Evolutionary conservation across 768 basidiomycete species (phyloP), one percentile per base, ranked within the genome.

Genomic region (Agaricus sinodeliciosus): DNA sequence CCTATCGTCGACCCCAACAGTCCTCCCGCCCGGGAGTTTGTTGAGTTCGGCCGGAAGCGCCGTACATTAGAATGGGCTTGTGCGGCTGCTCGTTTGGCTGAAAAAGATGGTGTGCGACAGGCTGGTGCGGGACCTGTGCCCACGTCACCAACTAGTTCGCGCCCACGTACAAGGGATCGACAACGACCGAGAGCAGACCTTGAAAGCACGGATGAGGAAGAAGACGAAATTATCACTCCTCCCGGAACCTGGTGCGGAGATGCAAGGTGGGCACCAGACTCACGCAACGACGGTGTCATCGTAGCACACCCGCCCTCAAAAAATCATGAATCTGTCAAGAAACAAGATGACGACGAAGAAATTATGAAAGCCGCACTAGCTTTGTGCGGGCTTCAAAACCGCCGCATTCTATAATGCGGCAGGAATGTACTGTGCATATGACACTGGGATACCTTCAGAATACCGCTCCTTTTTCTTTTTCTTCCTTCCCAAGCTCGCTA

Each of bases 31-130:
- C 67, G 70, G 51, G 76, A 76, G 41, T 75, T 71, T 48, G 69
- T 78, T 57, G 74, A 75, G 22, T 75, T 77, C 48, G 74, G 72
- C 18, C 70, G 73, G 37, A 69, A 72, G 31, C 74, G 73, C 27
- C 66, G 70, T 40, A 84, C 85, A 11, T 69, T 89, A 51, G 87
- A 88, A 60, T 87, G 84, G 84, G 85, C 85, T 0, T 88, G 85
- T 65, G 84, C 84, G 2, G 80, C 79, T 19, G 79, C 78, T 3
- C 65, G 79, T 37, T 55, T 79, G 8, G 72, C 72, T 4, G 78
- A 75, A 34, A 80, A 75, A 58, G 70, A 71, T 41, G 67, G 63
- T 28, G 49, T 58, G 34, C 54, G 35, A 12, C 43, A 48, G 27
- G 45, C 50, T 22, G 45, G 44, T 22, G 45, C 48, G 6, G 49